Evolutionary conservation across 371 early-diverging fungal genomes (phyloP).

Genomic region (Catenaria anguillulae): DNA sequence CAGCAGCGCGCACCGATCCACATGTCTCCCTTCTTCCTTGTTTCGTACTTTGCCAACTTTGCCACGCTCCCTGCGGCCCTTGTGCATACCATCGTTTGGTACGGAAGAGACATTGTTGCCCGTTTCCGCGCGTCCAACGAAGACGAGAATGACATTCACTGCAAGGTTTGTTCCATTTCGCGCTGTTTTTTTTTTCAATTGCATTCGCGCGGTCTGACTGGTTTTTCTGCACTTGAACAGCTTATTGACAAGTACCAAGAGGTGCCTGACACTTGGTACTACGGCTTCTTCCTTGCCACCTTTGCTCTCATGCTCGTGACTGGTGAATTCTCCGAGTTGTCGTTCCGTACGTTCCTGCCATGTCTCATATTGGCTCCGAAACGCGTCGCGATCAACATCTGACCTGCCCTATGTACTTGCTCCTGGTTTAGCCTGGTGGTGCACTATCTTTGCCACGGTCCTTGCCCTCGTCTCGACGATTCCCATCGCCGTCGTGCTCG

Average conservation of each 20-base stretch:
- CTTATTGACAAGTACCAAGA: constrained; percentile 16
- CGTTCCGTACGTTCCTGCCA: not conserved
- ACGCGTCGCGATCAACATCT: no score
- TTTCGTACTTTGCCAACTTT: not conserved
- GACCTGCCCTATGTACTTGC: constrained; percentile 9
- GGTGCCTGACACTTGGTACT: constrained; percentile 58
- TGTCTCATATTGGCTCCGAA: no score
- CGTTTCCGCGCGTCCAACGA: not conserved
- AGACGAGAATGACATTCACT: constrained; percentile 36
- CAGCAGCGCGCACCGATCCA: not conserved
- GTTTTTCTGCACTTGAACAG: no score
- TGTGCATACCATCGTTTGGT: not conserved
- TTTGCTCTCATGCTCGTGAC: constrained; percentile 43
- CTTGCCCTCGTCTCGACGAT: constrained; percentile 39
- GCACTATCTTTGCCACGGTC: constrained; percentile 43
- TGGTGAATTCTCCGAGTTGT: constrained; percentile 22
- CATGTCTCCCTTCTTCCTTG: not conserved
- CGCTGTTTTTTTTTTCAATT: no score
- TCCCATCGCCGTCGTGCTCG: constrained; percentile 63
- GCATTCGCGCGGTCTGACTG: constrained; percentile 45
- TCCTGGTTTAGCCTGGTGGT: constrained; percentile 49
- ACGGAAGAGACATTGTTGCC: constrained; percentile 1
- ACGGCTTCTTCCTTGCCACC: constrained; percentile 36
- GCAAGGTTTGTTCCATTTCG: constrained; percentile 53
- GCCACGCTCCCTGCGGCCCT: not conserved